Conservation (phyloP, 2,329 filamentous ascomycete species). For the Ophiocordyceps polyrhachis-furcata region DNA sequence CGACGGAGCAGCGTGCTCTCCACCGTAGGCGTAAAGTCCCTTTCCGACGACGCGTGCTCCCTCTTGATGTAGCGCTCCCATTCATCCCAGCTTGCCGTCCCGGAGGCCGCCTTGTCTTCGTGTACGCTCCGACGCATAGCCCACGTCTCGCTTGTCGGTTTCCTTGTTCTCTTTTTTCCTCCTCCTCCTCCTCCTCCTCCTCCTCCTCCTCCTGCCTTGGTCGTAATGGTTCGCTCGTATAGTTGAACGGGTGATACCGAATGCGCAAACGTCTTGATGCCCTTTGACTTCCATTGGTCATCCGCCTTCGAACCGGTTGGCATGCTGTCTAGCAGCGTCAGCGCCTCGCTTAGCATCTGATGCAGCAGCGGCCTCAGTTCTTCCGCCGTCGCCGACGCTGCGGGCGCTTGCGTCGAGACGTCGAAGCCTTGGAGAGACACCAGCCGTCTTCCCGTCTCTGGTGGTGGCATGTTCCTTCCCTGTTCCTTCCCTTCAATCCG, state of each 20-base stretch:
- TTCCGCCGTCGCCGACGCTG: slow-evolving; percentile 16
- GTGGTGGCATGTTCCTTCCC: no score
- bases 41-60: slow-evolving; percentile 21
- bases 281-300: slow-evolving; percentile 28
- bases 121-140: slow-evolving; percentile 44
- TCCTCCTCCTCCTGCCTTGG: slow-evolving; percentile 7
- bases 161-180: slow-evolving; percentile 1
- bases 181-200: slow-evolving; percentile 3
- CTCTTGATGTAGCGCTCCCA: slow-evolving; percentile 41
- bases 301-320: slow-evolving; percentile 16
- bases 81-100: slow-evolving; percentile 45
- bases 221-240: slow-evolving; percentile 28
- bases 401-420: slow-evolving; percentile 24
- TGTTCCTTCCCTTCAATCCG: no score
- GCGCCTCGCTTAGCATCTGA: slow-evolving; percentile 35
- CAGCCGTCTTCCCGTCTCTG: slow-evolving; percentile 20
- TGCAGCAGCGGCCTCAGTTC: slow-evolving; percentile 32
- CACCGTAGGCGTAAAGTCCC: slow-evolving; percentile 20
- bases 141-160: slow-evolving; percentile 34
- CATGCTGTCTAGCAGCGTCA: slow-evolving; percentile 37
- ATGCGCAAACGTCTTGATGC: slow-evolving; percentile 27
- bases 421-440: slow-evolving; percentile 35
- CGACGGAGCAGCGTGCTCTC: slow-evolving; percentile 16
- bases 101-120: slow-evolving; percentile 25
- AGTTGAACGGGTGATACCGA: slow-evolving; percentile 33